These are phyloP conservation scores for Solanum sparsipilum DNA, from an alignment of 257 asterid genomes.

Conservation along the genomic window DNA sequence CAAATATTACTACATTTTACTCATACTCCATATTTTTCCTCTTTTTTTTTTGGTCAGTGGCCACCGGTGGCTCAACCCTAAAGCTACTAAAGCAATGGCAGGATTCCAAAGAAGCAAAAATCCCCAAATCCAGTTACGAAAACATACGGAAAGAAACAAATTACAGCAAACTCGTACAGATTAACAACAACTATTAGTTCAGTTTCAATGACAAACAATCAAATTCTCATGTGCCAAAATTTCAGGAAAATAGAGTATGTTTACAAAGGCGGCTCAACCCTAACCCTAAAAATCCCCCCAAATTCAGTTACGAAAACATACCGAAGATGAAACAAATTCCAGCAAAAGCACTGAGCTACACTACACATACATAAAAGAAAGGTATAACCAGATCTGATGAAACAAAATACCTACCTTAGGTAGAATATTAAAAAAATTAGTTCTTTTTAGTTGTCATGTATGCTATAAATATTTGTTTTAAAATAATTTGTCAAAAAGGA, in stretches of 20 bases:
- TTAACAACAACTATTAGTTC: background rate
- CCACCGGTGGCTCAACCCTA: background rate
- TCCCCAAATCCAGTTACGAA: background rate
- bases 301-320: background rate
- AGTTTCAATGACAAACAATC: background rate
- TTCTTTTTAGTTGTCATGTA: background rate
- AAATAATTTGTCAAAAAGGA: too few relatives aligned
- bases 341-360: background rate
- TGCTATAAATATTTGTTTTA: too few relatives aligned
- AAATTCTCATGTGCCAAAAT: background rate
- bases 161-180: background rate
- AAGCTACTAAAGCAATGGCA: background rate
- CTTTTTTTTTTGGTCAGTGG: background rate
- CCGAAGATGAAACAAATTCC: background rate
- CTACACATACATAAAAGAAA: background rate
- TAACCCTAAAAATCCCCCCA: background rate
- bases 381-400: background rate
- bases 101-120: background rate
- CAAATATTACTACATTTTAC: background rate
- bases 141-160: background rate
- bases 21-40: background rate
- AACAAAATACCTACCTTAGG: too few relatives aligned
- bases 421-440: too few relatives aligned
- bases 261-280: background rate
- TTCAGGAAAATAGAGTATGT: background rate